A percentile compares a stretch with the other conserved stretches of the same genome.
Evolutionary conservation across 139 green algal species (phyloP).

Genomic region (Chlamydomonas sphaeroides): DNA sequence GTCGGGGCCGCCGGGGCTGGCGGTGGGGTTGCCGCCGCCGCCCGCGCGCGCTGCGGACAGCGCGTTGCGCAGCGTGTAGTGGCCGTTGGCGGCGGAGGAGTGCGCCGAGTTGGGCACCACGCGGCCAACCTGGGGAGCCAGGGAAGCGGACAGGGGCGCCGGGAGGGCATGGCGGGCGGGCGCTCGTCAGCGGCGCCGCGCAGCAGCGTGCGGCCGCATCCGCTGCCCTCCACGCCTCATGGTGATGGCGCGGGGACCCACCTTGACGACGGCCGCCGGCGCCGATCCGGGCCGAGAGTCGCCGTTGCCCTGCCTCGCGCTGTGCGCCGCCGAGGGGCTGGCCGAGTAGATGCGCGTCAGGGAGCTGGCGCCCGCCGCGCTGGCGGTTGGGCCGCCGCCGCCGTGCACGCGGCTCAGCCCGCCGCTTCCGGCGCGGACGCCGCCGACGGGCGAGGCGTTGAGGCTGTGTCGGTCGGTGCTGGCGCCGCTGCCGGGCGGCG

Average conservation of each 20-base stretch:
- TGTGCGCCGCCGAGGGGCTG: slow-evolving; percentile 6
- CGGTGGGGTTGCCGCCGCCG: slow-evolving; percentile 46
- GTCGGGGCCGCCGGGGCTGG: neutral
- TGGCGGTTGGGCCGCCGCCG: neutral
- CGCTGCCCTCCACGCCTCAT: no score
- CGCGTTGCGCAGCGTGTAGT: slow-evolving; percentile 38
- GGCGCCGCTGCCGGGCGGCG: neutral
- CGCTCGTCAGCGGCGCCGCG: no score
- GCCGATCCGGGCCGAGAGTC: slow-evolving; percentile 10
- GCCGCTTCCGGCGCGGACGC: no score
- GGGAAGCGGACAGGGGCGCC: no score
- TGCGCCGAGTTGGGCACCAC: slow-evolving; percentile 3
- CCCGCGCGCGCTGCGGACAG: slow-evolving; percentile 33
- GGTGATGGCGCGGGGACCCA: no score
- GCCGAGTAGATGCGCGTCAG: slow-evolving; percentile 38
- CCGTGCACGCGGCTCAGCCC: neutral
- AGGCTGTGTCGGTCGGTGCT: neutral
- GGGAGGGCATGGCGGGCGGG: no score
- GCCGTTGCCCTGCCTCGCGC: neutral
- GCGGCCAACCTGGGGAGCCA: no score
- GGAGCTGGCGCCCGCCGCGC: neutral
- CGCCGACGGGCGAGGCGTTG: neutral
- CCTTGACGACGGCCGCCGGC: slow-evolving; percentile 27
- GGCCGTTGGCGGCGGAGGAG: slow-evolving; percentile 24
- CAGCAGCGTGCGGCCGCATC: no score